A percentile compares a stretch with the other conserved stretches of the same genome.
phyloP scores from a whole-genome alignment of 75 land plant species.

The Chamaecyparis obtusa region DNA sequence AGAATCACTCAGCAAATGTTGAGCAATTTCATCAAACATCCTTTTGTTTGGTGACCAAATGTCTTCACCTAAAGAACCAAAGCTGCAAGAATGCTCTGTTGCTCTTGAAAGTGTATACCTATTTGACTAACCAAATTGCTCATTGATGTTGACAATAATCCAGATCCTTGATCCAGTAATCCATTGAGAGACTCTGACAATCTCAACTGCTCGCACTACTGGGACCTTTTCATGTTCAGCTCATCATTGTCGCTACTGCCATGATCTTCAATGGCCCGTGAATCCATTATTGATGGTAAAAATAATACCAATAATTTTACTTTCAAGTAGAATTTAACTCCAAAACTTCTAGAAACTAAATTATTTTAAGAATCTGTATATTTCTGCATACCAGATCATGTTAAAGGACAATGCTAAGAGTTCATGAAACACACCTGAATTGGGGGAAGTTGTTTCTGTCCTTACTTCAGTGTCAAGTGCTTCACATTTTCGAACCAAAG shows the following conservation, averaged over 20 bases:
- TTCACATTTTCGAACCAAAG: constrained; percentile 27
- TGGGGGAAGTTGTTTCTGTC: constrained; percentile 45
- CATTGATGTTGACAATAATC: constrained; percentile 47
- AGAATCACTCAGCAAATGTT: constrained; percentile 58
- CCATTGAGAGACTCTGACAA: neutral
- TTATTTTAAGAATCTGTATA: neutral
- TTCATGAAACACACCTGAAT: constrained; percentile 52
- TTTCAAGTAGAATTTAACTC: neutral
- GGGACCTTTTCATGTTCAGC: constrained; percentile 17
- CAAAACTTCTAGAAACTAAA: neutral
- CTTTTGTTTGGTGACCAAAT: constrained; percentile 24
- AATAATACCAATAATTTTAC: constrained; percentile 2
- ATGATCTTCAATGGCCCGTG: constrained; percentile 35
- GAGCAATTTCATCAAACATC: constrained; percentile 58
- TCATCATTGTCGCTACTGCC: constrained; percentile 24
- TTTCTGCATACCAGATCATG: neutral
- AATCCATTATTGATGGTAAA: constrained; percentile 44
- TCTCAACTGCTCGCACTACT: constrained; percentile 27
- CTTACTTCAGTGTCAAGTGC: constrained; percentile 14
- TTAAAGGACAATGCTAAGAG: neutral
- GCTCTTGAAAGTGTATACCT: constrained; percentile 41
- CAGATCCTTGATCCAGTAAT: constrained; percentile 25
- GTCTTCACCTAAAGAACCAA: constrained; percentile 10
- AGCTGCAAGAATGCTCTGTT: constrained; percentile 35
- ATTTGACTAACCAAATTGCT: constrained; percentile 47